Percentiles rank a stretch among this genome's conserved stretches.
These are phyloP conservation scores for Arachis hypogaea DNA, from an alignment of 306 rosid species.

Conservation along the genomic window DNA sequence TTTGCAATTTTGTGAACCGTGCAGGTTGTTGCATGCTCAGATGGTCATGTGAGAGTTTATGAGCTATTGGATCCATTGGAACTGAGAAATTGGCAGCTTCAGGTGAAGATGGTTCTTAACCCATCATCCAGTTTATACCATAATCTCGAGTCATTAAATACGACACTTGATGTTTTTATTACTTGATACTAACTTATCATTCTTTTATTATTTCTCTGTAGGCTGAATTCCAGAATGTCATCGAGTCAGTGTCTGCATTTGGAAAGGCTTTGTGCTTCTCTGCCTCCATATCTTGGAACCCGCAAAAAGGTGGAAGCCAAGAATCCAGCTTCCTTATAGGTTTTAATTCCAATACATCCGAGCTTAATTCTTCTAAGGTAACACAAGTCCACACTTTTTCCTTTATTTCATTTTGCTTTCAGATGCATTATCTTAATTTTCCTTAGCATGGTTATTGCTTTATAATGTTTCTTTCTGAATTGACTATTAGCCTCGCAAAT, in stretches of 20 bases:
- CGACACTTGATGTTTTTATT: conserved; percentile 14
- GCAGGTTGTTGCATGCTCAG: conserved; percentile 81
- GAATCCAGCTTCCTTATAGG: conserved; percentile 79
- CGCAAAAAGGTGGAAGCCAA: conserved; percentile 63
- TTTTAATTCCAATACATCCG: conserved; percentile 69
- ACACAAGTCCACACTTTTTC: conserved; percentile 17
- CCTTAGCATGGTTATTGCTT: conserved; percentile 12
- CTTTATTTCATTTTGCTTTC: conserved; percentile 35
- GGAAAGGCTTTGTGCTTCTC: conserved; percentile 72
- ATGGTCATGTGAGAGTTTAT: conserved; percentile 68
- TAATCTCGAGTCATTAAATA: conserved; percentile 9
- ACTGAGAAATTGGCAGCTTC: conserved; percentile 86
- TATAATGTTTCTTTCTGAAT: not conserved
- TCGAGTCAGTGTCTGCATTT: conserved; percentile 72
- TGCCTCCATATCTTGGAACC: conserved; percentile 89
- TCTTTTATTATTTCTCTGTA: conserved; percentile 38
- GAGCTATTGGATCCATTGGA: conserved; percentile 86
- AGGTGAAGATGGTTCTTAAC: conserved; percentile 55
- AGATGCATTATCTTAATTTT: conserved; percentile 7
- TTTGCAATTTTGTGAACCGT: conserved; percentile 29
- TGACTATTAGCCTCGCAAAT: conserved; percentile 19
- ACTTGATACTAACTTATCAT: not conserved
- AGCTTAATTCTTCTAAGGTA: conserved; percentile 92
- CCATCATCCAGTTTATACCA: conserved; percentile 15
- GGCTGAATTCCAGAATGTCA: conserved; percentile 96